Base-by-base conservation (phyloP, 2,329 filamentous ascomycete species). In the Penicillium brevicompactum region DNA sequence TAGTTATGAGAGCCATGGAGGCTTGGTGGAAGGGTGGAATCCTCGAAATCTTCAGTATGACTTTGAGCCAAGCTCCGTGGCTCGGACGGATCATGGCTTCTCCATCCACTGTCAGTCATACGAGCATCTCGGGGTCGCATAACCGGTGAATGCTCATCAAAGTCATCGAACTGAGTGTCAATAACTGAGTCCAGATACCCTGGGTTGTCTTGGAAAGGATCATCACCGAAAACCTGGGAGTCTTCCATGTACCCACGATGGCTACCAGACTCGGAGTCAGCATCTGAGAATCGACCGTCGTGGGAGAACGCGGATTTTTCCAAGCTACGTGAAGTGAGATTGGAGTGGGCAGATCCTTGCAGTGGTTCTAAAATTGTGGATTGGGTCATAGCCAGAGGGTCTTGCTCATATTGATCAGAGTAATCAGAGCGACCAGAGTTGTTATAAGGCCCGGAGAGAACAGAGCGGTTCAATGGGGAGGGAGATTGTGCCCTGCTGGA, bases 211-310 rank as follows among this genome's bases (percentile, higher is more conserved):
- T 71, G 49, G 24, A 72, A 55, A 14, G 58, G 62, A 49, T 74
- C 71, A 49, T 71, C 65, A 10, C 59, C 61, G 40, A 74, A 58
- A n/a, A 60, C 46, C 7, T 60, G 66, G 32, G 68, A 67, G 31
- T 68, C 64, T 24, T 67, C 66, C 14, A 64, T 54, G 42, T 64
- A 66, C 14, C 59, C 56, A 51, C 67, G 60, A 38, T 60, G 58
- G 42, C 63, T 56, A 34, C 70, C 73, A 31, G 59, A 64, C n/a
- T 76, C 74, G 5, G 73, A 73, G 34, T 70, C 73, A 16, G 74
- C 74, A 56, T 77, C 75, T 13, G 75, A 76, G 43, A 76, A 77
- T 41, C 73, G 71, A 10, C 75, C 75, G 55, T 74, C 71, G 32
- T 69, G 64, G 27, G 73, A 73, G 55, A 69, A 70, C 21, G 56